phyloP scores from a whole-genome alignment of 1,284 basidiomycete genomes.

The Ganoderma meredithae region DNA sequence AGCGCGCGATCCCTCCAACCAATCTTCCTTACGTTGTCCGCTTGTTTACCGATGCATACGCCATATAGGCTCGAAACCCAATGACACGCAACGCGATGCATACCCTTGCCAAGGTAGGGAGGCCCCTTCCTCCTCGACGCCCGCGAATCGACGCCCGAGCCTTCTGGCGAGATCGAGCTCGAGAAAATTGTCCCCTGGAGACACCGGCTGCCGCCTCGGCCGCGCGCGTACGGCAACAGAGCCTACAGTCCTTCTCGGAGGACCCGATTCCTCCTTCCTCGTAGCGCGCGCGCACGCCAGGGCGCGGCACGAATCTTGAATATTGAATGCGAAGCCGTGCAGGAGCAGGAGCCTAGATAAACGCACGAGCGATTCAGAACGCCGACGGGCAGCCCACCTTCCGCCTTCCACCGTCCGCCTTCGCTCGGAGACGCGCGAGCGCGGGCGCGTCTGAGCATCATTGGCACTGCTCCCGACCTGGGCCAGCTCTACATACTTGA shows the following conservation, averaged over 20 bases:
- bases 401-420: neutral
- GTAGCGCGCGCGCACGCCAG: neutral
- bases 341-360: neutral
- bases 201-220: neutral
- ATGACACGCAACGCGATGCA: neutral
- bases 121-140: neutral
- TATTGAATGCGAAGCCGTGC: neutral
- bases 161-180: neutral
- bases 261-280: neutral
- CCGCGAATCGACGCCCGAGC: neutral
- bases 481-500: too few species aligned
- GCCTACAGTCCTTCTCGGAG: too few species aligned
- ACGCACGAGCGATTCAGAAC: conserved; percentile 1
- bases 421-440: neutral
- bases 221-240: neutral
- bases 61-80: neutral
- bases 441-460: neutral
- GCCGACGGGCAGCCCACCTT: neutral
- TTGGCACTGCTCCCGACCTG: neutral
- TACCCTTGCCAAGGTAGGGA: neutral
- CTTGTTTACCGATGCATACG: neutral
- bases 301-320: neutral
- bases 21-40: conserved; percentile 1
- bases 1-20: conserved; percentile 1
- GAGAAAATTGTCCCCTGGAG: conserved; percentile 1